A percentile compares a stretch with the other conserved stretches of the same genome.
Evolutionary conservation across 371 early-diverging fungal genomes (phyloP).

Genomic region (Blastocladiella emersonii): DNA sequence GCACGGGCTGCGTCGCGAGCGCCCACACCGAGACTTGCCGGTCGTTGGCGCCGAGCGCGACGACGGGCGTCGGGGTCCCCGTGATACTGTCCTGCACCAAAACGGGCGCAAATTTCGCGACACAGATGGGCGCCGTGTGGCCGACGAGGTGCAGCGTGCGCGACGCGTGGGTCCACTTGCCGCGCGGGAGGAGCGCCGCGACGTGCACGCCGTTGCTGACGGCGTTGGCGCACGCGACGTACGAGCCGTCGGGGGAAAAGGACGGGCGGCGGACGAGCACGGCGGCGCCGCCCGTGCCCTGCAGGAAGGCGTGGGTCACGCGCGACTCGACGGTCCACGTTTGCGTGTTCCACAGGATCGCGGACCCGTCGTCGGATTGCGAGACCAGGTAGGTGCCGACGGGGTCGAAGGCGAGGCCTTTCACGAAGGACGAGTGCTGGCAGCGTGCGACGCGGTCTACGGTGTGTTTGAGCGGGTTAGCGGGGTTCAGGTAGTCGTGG

Average conservation of each 20-base stretch:
- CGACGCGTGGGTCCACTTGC: background rate
- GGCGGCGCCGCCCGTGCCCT: constrained; percentile 50
- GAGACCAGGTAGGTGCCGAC: constrained; percentile 82
- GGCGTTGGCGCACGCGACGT: background rate
- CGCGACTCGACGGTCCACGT: constrained; percentile 70
- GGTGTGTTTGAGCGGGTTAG: too few relatives aligned
- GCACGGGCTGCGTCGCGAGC: background rate
- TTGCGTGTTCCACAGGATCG: constrained; percentile 69
- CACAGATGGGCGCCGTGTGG: background rate
- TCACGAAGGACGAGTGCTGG: constrained; percentile 78
- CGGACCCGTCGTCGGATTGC: constrained; percentile 80
- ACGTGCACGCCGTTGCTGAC: background rate
- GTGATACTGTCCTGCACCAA: background rate
- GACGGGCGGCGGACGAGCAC: constrained; percentile 81
- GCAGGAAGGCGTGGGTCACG: constrained; percentile 57
- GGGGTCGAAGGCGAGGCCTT: constrained; percentile 94
- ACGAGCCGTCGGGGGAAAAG: constrained; percentile 15
- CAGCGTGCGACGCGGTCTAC: constrained; percentile 49
- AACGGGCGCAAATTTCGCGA: background rate
- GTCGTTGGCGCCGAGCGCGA: constrained; percentile 1
- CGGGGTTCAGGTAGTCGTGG: background rate
- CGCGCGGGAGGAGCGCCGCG: background rate
- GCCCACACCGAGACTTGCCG: background rate
- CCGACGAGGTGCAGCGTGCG: background rate
- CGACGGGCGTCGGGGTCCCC: background rate